A percentile compares a stretch with the other conserved stretches of the same genome.
These are phyloP conservation scores for Arthrobotrys sphaeroides DNA, from an alignment of 2,329 filamentous ascomycete genomes.

Conservation along the genomic window DNA sequence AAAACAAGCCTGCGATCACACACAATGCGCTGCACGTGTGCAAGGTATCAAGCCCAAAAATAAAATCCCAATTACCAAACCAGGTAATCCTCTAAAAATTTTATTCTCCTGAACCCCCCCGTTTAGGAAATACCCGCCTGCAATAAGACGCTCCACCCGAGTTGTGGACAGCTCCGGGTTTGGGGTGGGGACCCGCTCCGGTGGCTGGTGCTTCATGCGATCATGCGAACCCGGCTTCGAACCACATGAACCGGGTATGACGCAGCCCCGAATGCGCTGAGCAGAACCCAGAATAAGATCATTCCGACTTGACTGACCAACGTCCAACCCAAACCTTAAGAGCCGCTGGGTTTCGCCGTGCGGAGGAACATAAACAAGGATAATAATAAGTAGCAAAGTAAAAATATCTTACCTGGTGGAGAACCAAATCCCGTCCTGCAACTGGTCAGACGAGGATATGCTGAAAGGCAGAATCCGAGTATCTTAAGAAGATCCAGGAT, in stretches of 20 bases:
- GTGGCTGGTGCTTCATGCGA: conserved; percentile 43
- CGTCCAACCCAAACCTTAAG: not conserved
- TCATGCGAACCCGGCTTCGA: conserved; percentile 29
- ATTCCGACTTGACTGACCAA: not conserved
- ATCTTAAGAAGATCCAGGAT: not conserved
- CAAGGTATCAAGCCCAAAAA: conserved; percentile 18
- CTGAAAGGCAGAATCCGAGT: conserved; percentile 3
- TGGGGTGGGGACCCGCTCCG: conserved; percentile 18
- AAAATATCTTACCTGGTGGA: not conserved
- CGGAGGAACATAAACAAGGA: conserved; percentile 11
- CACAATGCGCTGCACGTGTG: conserved; percentile 13
- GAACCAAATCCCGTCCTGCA: not conserved
- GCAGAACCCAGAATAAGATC: conserved; percentile 15
- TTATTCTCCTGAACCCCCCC: conserved; percentile 10
- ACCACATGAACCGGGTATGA: conserved; percentile 26
- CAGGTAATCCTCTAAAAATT: conserved; percentile 9
- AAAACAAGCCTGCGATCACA: not conserved
- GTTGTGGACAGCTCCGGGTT: not conserved
- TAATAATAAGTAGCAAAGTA: no score
- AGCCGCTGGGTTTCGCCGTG: conserved; percentile 5
- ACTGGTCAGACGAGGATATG: not conserved
- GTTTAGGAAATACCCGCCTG: conserved; percentile 24
- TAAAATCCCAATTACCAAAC: conserved; percentile 33
- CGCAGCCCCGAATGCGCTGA: conserved; percentile 19
- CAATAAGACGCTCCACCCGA: conserved; percentile 38